Percentiles rank a stretch among this genome's conserved stretches.
Conservation (phyloP, 108 stramenopile genomes). For the Skeletonema menzelii region DNA sequence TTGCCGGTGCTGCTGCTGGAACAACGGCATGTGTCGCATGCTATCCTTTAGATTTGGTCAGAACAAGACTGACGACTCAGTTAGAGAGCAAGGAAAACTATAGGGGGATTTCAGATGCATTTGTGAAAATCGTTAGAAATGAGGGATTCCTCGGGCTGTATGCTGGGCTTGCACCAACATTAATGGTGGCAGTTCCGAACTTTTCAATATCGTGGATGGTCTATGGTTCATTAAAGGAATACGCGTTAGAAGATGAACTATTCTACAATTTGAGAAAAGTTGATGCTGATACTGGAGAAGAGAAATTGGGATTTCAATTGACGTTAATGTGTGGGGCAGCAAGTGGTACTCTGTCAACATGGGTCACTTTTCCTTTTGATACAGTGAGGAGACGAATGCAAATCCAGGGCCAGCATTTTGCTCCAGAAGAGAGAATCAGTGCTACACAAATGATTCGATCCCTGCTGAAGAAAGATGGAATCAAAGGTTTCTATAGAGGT, state of each 20-base stretch:
- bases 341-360: constrained; percentile 75
- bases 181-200: constrained; percentile 89
- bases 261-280: constrained; percentile 88
- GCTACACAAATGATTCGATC: constrained; percentile 58
- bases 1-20: constrained; percentile 88
- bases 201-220: constrained; percentile 90
- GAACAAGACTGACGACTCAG: constrained; percentile 92
- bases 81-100: constrained; percentile 82
- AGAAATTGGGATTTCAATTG: constrained; percentile 68
- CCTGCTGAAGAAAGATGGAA: constrained; percentile 70
- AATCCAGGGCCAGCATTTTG: constrained; percentile 82
- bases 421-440: constrained; percentile 57
- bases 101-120: constrained; percentile 83
- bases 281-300: constrained; percentile 78
- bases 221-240: constrained; percentile 59
- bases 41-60: constrained; percentile 92
- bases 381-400: constrained; percentile 91
- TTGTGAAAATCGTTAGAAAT: constrained; percentile 71
- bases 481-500: constrained; percentile 87
- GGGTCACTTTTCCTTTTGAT: constrained; percentile 91
- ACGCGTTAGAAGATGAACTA: constrained; percentile 81
- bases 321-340: constrained; percentile 83
- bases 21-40: constrained; percentile 84
- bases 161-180: constrained; percentile 78
- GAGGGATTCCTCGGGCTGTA: constrained; percentile 88